Percentiles rank a stretch among this genome's conserved stretches.
Conservation (phyloP, 2,329 filamentous ascomycete genomes). For the Pseudodiploospora longispora region DNA sequence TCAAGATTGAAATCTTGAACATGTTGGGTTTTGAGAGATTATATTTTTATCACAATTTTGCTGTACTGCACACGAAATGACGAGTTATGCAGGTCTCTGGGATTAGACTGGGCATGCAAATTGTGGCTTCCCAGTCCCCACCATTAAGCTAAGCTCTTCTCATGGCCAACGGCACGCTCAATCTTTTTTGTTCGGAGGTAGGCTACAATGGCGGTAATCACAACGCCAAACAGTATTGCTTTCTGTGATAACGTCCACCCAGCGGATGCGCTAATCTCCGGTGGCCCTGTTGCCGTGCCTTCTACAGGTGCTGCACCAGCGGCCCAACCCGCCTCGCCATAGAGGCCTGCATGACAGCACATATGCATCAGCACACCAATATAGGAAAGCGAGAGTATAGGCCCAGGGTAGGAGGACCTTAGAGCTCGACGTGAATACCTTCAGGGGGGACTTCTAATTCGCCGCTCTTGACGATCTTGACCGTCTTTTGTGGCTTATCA, state of each 20-base stretch:
- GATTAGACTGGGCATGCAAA: too few species aligned
- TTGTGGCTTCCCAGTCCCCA: too few species aligned
- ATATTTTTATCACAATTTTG: too few species aligned
- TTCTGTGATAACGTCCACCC: slow-evolving; percentile 37
- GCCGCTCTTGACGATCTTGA: slow-evolving; percentile 78
- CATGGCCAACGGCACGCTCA: slow-evolving; percentile 25
- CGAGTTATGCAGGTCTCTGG: too few species aligned
- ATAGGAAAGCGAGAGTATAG: slow-evolving; percentile 14
- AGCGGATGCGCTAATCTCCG: background rate
- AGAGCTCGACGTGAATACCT: slow-evolving; percentile 91
- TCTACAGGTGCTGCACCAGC: slow-evolving; percentile 9
- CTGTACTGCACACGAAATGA: too few species aligned
- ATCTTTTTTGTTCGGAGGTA: slow-evolving; percentile 35
- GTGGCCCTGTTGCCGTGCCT: slow-evolving; percentile 3
- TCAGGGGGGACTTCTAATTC: slow-evolving; percentile 76
- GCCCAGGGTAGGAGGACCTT: slow-evolving; percentile 28
- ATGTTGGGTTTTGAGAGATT: too few species aligned
- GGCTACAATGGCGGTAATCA: slow-evolving; percentile 36
- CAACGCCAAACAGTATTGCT: slow-evolving; percentile 40
- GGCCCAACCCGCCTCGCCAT: slow-evolving; percentile 16
- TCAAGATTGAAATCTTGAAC: too few species aligned
- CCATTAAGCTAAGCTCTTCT: slow-evolving; percentile 35
- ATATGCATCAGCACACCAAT: slow-evolving; percentile 27
- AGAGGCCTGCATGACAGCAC: slow-evolving; percentile 19
- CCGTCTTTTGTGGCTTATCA: slow-evolving; percentile 59